These are phyloP conservation scores for Penicillium waksmanii DNA, from an alignment of 495 filamentous ascomycete species.

Conservation along the genomic window DNA sequence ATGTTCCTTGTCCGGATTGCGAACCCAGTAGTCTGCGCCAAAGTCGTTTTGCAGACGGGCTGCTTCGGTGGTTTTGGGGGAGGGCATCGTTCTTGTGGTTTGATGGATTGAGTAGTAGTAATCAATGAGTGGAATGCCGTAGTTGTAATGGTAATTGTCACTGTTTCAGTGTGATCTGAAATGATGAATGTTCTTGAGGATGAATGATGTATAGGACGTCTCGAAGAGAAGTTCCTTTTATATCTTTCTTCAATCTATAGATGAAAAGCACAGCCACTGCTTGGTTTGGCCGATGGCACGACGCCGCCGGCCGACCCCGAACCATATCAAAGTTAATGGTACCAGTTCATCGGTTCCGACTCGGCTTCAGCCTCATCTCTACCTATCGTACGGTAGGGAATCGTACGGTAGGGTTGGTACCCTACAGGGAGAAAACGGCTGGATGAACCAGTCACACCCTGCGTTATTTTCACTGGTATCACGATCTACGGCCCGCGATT, in stretches of 20 bases:
- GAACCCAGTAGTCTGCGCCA: conserved; percentile 46
- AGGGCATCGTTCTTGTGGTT: conserved; percentile 12
- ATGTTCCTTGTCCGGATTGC: conserved; percentile 19
- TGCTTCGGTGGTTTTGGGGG: not conserved
- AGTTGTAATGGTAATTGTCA: not conserved
- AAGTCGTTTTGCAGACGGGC: conserved; percentile 45
- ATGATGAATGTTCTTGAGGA: not conserved
- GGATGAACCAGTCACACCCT: not conserved
- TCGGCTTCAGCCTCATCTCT: not conserved
- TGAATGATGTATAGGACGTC: not conserved
- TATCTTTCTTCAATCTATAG: not conserved
- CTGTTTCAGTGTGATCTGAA: not conserved
- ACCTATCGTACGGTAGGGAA: not conserved
- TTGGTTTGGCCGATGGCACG: not conserved
- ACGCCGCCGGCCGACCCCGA: not conserved
- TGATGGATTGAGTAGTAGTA: not conserved
- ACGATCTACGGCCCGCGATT: not conserved
- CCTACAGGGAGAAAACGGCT: not conserved
- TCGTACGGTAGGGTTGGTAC: not conserved
- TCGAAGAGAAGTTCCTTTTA: not conserved
- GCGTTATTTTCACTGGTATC: not conserved
- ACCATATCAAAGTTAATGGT: not conserved
- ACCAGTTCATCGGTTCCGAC: conserved; percentile 1
- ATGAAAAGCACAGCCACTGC: not conserved
- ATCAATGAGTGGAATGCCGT: not conserved